Conservation (phyloP, 192 early-diverging fungal genomes). For the Oehlia diaphana region DNA sequence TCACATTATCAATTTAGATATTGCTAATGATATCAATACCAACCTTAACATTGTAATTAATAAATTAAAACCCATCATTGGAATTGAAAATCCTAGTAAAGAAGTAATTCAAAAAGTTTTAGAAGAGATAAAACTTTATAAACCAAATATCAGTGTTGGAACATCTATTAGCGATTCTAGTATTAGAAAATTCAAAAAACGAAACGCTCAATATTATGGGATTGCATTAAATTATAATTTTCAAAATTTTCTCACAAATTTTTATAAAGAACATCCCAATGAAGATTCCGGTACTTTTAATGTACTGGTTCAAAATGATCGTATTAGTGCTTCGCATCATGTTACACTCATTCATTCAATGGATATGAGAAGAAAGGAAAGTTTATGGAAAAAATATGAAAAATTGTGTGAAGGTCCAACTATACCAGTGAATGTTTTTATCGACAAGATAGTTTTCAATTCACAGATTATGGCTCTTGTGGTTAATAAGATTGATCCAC, state of each 20-base stretch:
- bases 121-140: conserved; percentile 42
- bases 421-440: conserved; percentile 33
- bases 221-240: conserved; percentile 27
- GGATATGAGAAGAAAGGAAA: conserved; percentile 30
- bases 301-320: conserved; percentile 26
- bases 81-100: conserved; percentile 31
- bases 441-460: conserved; percentile 58
- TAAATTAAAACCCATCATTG: conserved; percentile 37
- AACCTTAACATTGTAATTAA: conserved; percentile 50
- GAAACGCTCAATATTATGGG: conserved; percentile 30
- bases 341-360: conserved; percentile 53
- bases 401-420: conserved; percentile 6
- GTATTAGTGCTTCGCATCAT: conserved; percentile 38
- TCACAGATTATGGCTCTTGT: conserved; percentile 36
- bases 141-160: conserved; percentile 36
- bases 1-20: conserved; percentile 56
- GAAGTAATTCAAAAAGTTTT: conserved; percentile 55
- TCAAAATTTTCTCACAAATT: conserved; percentile 29
- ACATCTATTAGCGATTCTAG: not conserved
- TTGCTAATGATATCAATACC: conserved; percentile 45
- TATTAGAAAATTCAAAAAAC: conserved; percentile 9
- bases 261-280: conserved; percentile 24
- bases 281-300: conserved; percentile 29
- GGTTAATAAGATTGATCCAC: conserved; percentile 30
- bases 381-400: conserved; percentile 29